These are phyloP conservation scores for Xerocomus nothofagi DNA, from an alignment of 1,284 basidiomycete genomes.

Conservation along the genomic window DNA sequence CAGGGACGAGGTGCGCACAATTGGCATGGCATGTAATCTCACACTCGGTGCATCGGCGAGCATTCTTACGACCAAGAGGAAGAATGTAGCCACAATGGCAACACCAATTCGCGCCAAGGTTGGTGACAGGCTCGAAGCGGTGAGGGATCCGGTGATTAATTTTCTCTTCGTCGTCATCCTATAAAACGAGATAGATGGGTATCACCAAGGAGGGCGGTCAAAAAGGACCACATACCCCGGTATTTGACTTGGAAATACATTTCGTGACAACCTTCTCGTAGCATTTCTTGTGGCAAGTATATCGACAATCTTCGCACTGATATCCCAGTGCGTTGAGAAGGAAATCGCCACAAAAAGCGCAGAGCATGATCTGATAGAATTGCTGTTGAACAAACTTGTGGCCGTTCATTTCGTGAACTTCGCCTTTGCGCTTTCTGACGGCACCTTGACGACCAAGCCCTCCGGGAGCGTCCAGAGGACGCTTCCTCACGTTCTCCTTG, in stretches of 20 bases:
- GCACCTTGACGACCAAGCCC: slow-evolving; percentile 98
- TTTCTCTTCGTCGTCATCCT: slow-evolving; percentile 98
- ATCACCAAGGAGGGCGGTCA: slow-evolving; percentile 10
- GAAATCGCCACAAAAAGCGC: slow-evolving; percentile 97
- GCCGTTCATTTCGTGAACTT: slow-evolving; percentile 99
- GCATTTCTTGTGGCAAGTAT: slow-evolving; percentile 99
- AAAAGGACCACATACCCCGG: slow-evolving; percentile 64
- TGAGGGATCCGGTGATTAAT: slow-evolving; percentile 99
- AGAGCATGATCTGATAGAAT: slow-evolving; percentile 98
- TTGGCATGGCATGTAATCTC: slow-evolving; percentile 96
- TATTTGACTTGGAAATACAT: slow-evolving; percentile 97
- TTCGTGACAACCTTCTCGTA: slow-evolving; percentile 99
- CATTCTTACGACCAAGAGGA: slow-evolving; percentile 95
- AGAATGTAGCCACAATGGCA: slow-evolving; percentile 99
- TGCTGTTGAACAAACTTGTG: slow-evolving; percentile 98
- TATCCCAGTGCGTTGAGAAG: slow-evolving; percentile 96
- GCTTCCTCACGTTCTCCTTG: slow-evolving; percentile 95
- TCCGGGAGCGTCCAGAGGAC: slow-evolving; percentile 84
- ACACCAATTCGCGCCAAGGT: slow-evolving; percentile 98
- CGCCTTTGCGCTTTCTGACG: slow-evolving; percentile 95
- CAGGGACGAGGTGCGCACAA: slow-evolving; percentile 97
- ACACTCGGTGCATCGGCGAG: slow-evolving; percentile 94
- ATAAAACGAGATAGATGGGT: slow-evolving; percentile 40
- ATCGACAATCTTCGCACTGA: slow-evolving; percentile 99
- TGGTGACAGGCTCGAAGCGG: slow-evolving; percentile 96